phyloP scores from a whole-genome alignment of 192 early-diverging fungal genomes.

The Thamnidium elegans region DNA sequence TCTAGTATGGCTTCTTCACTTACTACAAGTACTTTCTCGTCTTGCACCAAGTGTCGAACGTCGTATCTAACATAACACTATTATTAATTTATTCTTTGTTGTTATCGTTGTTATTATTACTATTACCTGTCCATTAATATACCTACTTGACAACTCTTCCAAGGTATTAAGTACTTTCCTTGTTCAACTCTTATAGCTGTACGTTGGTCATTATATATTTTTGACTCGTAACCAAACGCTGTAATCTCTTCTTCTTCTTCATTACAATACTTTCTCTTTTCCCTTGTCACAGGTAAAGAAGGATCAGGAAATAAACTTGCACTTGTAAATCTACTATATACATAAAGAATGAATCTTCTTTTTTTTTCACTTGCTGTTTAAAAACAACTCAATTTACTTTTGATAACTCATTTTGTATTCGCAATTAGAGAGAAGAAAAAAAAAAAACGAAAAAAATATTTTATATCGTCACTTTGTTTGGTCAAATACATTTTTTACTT shows the following conservation, averaged over 20 bases:
- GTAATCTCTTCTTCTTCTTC: slow-evolving; percentile 29
- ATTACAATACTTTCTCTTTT: slow-evolving; percentile 3
- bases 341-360: no score
- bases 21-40: slow-evolving; percentile 15
- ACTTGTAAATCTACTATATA: no score
- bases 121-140: slow-evolving; percentile 47
- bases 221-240: slow-evolving; percentile 51
- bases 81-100: no score
- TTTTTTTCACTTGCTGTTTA: no score
- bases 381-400: no score
- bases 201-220: slow-evolving; percentile 42
- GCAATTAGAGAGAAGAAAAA: no score
- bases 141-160: slow-evolving; percentile 27
- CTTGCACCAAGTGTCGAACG: slow-evolving; percentile 57
- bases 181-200: slow-evolving; percentile 37
- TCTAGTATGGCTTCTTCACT: slow-evolving; percentile 26
- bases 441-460: no score
- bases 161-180: slow-evolving; percentile 41
- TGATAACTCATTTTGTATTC: no score
- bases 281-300: not conserved
- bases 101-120: not conserved
- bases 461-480: no score
- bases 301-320: no score
- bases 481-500: no score
- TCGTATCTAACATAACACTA: slow-evolving; percentile 50